Evolutionary conservation across 345 rosid genomes (phyloP), one percentile per base, ranked within the genome.

Genomic region (Firmiana major): DNA sequence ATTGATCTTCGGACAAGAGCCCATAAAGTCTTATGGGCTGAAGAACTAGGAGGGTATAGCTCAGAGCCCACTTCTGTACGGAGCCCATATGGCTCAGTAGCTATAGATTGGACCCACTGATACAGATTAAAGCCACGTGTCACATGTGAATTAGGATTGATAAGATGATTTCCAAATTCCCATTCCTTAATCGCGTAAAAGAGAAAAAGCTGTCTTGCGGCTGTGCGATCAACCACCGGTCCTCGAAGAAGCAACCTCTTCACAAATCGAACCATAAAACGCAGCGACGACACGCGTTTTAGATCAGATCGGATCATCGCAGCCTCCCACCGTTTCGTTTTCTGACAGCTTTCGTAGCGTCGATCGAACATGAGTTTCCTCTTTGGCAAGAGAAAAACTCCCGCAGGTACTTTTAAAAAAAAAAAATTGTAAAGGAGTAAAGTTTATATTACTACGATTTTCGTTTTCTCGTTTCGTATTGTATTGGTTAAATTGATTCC

Each of bases 321-420:
- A 45, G 63, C 54, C 8, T 10, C 26, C 7, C 40, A 15, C 21
- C 74, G 4, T 3, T 48, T 75, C 31, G 22, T 17, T 15, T 11
- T 48, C 22, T 5, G 78, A 31, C 13, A 8, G 58, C 8, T 42
- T 68, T 65, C 42, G 1, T 66, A 76, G 74, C 4, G 43, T 76
- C 79, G 58, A 11, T 57, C 67, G 21, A 57, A 40, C 85, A 91
- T 90, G 97, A 91, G 97, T 86, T 91, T 90, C 90, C 83, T 91
- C 65, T 91, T 91, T 81, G 93, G 97, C 84, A 88, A 86, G 88
- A 84, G 83, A 79, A 91, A 91, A 77, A 88, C 90, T 57, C 93
- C 92, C 24, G 92, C 97, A 81, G 93, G 97, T 73, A 42, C 58
- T 43, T 3, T 5, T 26, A n/a, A n/a, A n/a, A n/a, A n/a, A n/a